Base-by-base conservation (phyloP, 2,329 filamentous ascomycete species). In the Metarhizium humberi region DNA sequence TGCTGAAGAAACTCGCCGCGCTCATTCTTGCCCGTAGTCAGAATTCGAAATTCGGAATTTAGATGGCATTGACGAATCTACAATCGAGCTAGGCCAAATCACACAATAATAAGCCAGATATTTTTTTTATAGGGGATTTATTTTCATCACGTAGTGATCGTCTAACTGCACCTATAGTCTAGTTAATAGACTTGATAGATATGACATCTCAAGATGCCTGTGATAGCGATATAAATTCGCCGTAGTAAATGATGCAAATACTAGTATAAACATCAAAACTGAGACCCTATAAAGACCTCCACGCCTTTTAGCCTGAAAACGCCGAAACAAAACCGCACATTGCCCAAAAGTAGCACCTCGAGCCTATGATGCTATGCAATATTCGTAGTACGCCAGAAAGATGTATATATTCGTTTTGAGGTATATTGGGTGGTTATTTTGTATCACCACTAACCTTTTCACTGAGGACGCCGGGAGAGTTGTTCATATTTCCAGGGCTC, bases 401-500 rank as follows among this genome's bases (percentile, higher is more conserved):
- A 32, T 16, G 10, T 4, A 16, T 46, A 46, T 46, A 30, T 48
- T 20, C 25, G 45, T 11, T 20, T 30, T n/a, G 7, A n/a, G 45
- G n/a, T 48, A 48, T 48, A 30, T 30, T 14, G 4, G 25, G 7
- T 20, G n/a, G 2, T 54, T 30, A 42, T n/a, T 53, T 46, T 47
- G 43, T 30, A 20, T 52, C 57, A 40, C 56, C 51, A 16, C 45
- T 48, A 29, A 57, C 55, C 58, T 72, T 71, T 60, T 71, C 68
- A 48, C 64, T 64, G 10, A 66, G 46, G n/a, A 63, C 57, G 34
- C 60, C 63, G 20, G 54, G 54, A 16, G 56, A 52, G 40, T 42
- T 46, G 18, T 36, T 54, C 29, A 53, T 25, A 10, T 50, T 57
- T 40, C 65, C 67, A 52, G 71, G 71, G 56, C 64, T 70, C 3